Conservation (phyloP, 1,284 basidiomycete species). For the Ustilago bromivora region DNA sequence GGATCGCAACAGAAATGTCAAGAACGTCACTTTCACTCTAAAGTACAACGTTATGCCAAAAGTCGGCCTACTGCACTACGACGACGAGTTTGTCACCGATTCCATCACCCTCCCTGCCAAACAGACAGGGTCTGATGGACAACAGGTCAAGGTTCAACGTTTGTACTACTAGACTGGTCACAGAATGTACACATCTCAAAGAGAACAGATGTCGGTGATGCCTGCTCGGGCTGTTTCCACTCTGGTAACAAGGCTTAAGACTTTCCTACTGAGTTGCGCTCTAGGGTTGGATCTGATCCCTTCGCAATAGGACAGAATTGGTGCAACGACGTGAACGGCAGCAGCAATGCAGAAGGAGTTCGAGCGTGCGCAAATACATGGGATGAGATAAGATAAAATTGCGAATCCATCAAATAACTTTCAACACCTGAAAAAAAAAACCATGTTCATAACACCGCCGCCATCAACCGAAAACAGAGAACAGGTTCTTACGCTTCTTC, state of each 20-base stretch:
- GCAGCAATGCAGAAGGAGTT: no score
- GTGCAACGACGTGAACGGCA: no score
- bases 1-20: conserved; percentile 44
- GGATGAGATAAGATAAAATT: background rate
- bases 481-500: conserved; percentile 32
- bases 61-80: conserved; percentile 76
- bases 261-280: no score
- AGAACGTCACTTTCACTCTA: conserved; percentile 78
- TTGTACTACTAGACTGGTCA: conserved; percentile 34
- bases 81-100: conserved; percentile 26
- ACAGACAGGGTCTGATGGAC: conserved; percentile 23
- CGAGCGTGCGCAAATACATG: no score
- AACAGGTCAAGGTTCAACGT: conserved; percentile 35
- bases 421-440: background rate
- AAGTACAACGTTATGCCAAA: conserved; percentile 92
- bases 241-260: no score
- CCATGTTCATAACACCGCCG: background rate
- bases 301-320: no score
- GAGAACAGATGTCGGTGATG: background rate
- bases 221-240: no score
- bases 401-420: background rate
- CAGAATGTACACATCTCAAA: background rate
- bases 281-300: no score
- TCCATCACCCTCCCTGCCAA: conserved; percentile 28
- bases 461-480: conserved; percentile 30